A percentile compares a stretch with the other conserved stretches of the same genome.
phyloP scores from a whole-genome alignment of 345 rosid genomes.

The Diplotaxis tenuifolia region DNA sequence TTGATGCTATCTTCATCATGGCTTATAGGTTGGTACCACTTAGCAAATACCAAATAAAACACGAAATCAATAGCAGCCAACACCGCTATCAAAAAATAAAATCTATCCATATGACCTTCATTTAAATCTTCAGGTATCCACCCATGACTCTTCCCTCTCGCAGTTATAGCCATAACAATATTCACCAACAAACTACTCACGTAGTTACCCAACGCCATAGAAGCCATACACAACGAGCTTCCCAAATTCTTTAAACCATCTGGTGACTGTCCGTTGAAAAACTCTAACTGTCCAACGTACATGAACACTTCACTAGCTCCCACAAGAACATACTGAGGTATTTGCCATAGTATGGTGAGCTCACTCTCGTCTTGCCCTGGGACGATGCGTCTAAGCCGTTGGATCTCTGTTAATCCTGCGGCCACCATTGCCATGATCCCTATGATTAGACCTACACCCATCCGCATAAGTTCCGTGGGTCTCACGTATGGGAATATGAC shows the following conservation, averaged over 20 bases:
- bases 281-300: slow-evolving; percentile 92
- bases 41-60: slow-evolving; percentile 61
- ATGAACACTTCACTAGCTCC: slow-evolving; percentile 90
- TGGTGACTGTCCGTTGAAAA: slow-evolving; percentile 85
- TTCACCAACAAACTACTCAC: slow-evolving; percentile 71
- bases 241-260: slow-evolving; percentile 91
- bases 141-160: slow-evolving; percentile 55
- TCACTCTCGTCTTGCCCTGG: slow-evolving; percentile 55
- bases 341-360: slow-evolving; percentile 80
- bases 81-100: slow-evolving; percentile 62
- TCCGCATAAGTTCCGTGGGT: slow-evolving; percentile 73
- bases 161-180: slow-evolving; percentile 62
- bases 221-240: slow-evolving; percentile 94
- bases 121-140: slow-evolving; percentile 83
- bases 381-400: slow-evolving; percentile 45
- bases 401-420: slow-evolving; percentile 70
- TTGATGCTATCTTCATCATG: slow-evolving; percentile 41
- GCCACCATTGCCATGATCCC: slow-evolving; percentile 81
- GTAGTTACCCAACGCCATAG: slow-evolving; percentile 87
- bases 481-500: slow-evolving; percentile 68
- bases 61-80: slow-evolving; percentile 65
- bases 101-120: slow-evolving; percentile 73
- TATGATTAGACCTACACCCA: slow-evolving; percentile 79
- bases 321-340: slow-evolving; percentile 76
- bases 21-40: slow-evolving; percentile 69